Conservation (phyloP, 495 filamentous ascomycete species). For the Penicillium coffeae region DNA sequence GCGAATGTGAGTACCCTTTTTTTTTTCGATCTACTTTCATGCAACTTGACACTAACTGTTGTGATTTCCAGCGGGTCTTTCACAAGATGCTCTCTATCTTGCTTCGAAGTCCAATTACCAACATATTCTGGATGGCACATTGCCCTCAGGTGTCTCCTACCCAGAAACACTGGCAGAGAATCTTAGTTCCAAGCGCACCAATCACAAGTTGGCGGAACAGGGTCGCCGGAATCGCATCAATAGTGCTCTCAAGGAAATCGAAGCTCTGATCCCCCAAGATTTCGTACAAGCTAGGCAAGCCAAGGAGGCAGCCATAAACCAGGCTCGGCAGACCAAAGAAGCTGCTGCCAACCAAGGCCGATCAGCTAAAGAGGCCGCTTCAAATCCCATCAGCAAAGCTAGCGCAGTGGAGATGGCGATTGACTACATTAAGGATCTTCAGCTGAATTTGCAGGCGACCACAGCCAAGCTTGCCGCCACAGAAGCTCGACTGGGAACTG, state of each 20-base stretch:
- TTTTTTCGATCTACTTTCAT: not conserved
- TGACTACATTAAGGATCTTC: constrained; percentile 84
- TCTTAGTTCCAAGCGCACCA: constrained; percentile 92
- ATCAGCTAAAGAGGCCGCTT: not conserved
- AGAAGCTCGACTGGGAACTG: constrained; percentile 39
- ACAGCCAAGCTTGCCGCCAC: constrained; percentile 61
- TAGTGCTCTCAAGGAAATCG: constrained; percentile 86
- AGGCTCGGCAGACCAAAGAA: constrained; percentile 40
- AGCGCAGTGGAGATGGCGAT: constrained; percentile 95
- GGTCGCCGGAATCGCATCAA: constrained; percentile 94
- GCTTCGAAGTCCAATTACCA: constrained; percentile 97
- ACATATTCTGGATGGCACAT: constrained; percentile 90
- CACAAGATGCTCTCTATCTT: constrained; percentile 74
- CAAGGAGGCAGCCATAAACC: constrained; percentile 29
- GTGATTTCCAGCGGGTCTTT: constrained; percentile 36
- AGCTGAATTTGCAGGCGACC: constrained; percentile 67
- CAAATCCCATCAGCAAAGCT: constrained; percentile 72
- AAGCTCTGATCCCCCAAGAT: constrained; percentile 66
- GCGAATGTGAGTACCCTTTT: constrained; percentile 57
- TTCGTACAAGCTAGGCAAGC: constrained; percentile 34
- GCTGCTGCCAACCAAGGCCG: constrained; percentile 43
- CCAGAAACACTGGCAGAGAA: constrained; percentile 88
- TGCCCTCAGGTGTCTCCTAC: constrained; percentile 84
- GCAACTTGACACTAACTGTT: no score
- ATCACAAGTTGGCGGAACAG: constrained; percentile 97